Evolutionary conservation across 2,329 filamentous ascomycete species (phyloP), one percentile per base, ranked within the genome.

Genomic region (Monosporascus sp.): DNA sequence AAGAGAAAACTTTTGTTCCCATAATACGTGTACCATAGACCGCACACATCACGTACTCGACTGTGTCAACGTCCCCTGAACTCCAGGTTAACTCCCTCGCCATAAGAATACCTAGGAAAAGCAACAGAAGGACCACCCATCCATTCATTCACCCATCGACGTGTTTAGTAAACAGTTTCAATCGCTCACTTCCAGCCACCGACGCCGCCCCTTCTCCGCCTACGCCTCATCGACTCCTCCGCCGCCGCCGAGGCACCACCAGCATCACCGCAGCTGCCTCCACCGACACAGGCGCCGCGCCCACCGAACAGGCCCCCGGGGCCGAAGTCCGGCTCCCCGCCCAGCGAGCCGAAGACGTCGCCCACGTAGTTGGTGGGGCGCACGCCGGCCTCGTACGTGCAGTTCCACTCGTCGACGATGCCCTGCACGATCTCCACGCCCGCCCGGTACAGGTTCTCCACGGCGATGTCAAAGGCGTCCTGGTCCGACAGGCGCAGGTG

Each of bases 321-420:
- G 0, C 86, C 86, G 67, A 88, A 89, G 64, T 87, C 83, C 0
- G 86, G 85, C 41, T 70, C 66, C 1, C 85, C 86, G 1, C 85
- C 86, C 4, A 90, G 70, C 9, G 80, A 85, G 16, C 85, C 87
- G 59, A 89, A 85, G 51, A 90, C 85, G 63, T 89, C 86, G 6
- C 86, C 86, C 38, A 90, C 71, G 61, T 90, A 90, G 62, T 89
- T 89, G 2, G 65, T 71, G 0, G 85, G 71, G 56, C 72, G 65
- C 40, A 90, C 69, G 3, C 87, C 87, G 1, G 65, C 58, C 37
- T 73, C 69, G 60, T 85, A 90, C 0, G 72, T 83, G 16, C 66
- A 66, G 41, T 84, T 71, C 87, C 87, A 91, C 4, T 73, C 76
- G 1, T 66, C 54, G 14, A 89, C 54, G 53, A 91, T 85, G 2